These are phyloP conservation scores for Phytomonas sp. DNA, from an alignment of 208 protist genomes.

Conservation along the genomic window DNA sequence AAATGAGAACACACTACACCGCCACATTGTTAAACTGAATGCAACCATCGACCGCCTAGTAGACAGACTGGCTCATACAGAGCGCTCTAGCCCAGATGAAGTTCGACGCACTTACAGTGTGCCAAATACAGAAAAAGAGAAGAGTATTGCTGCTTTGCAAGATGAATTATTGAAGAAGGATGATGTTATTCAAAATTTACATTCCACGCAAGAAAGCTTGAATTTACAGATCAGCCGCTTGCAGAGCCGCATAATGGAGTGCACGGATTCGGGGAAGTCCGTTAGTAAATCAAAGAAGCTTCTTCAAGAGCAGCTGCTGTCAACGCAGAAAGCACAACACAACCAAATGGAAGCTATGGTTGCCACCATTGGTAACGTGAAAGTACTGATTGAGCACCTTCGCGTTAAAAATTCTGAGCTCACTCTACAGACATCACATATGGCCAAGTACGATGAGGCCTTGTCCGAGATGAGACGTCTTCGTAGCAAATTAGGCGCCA, in stretches of 20 bases:
- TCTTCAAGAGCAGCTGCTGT: constrained; percentile 2
- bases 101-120: background rate
- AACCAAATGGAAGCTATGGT: constrained; percentile 26
- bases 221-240: constrained; percentile 46
- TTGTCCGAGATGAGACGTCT: constrained; percentile 51
- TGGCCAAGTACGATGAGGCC: constrained; percentile 7
- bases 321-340: constrained; percentile 6
- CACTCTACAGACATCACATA: constrained; percentile 16
- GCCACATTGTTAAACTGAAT: constrained; percentile 17
- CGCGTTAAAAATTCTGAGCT: constrained; percentile 67
- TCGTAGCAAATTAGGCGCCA: constrained; percentile 20
- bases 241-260: constrained; percentile 55
- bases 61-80: constrained; percentile 25
- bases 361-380: constrained; percentile 65
- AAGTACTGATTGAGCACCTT: constrained; percentile 62
- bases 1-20: constrained; percentile 32
- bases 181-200: constrained; percentile 61
- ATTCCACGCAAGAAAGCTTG: constrained; percentile 59
- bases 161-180: constrained; percentile 33
- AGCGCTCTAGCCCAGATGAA: background rate
- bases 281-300: background rate
- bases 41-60: constrained; percentile 28
- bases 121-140: constrained; percentile 10
- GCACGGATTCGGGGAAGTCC: constrained; percentile 21
- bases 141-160: constrained; percentile 21